A percentile compares a stretch with the other conserved stretches of the same genome.
Evolutionary conservation across 768 basidiomycete genomes (phyloP).

Genomic region (Podaxis sp.): DNA sequence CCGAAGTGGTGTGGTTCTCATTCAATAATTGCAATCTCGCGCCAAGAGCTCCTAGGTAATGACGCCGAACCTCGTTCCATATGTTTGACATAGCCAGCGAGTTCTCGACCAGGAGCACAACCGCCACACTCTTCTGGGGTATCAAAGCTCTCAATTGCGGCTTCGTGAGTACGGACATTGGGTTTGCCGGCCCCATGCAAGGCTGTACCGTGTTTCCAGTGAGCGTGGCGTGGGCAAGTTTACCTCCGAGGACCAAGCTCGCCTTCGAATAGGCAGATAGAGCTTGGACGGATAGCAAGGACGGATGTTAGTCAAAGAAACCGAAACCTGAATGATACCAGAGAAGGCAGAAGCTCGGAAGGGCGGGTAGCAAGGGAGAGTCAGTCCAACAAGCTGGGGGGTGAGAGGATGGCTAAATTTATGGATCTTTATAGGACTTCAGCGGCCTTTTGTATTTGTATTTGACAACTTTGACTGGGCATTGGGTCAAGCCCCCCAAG

Average conservation of each 20-base stretch:
- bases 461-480: constrained; percentile 14
- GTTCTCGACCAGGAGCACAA: constrained; percentile 55
- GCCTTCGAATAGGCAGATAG: not conserved
- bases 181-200: constrained; percentile 7
- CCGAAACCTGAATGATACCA: not conserved
- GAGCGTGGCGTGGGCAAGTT: constrained; percentile 2
- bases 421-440: constrained; percentile 39
- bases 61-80: constrained; percentile 48
- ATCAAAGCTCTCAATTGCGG: constrained; percentile 18
- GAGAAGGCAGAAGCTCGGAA: constrained; percentile 14
- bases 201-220: not conserved
- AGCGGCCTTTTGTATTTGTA: constrained; percentile 37
- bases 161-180: constrained; percentile 18
- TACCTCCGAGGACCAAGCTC: constrained; percentile 7
- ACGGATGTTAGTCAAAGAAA: constrained; percentile 16
- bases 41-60: constrained; percentile 35
- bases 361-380: constrained; percentile 8
- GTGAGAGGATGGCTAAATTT: constrained; percentile 15
- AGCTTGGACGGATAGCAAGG: not conserved
- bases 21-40: not conserved
- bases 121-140: constrained; percentile 29
- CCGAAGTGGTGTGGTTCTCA: constrained; percentile 27
- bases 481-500: not conserved
- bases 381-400: constrained; percentile 2
- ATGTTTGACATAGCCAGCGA: constrained; percentile 37